A percentile compares a stretch with the other conserved stretches of the same genome.
These are phyloP conservation scores for Fusarium sacchari DNA, from an alignment of 2,329 filamentous ascomycete genomes.

Conservation along the genomic window DNA sequence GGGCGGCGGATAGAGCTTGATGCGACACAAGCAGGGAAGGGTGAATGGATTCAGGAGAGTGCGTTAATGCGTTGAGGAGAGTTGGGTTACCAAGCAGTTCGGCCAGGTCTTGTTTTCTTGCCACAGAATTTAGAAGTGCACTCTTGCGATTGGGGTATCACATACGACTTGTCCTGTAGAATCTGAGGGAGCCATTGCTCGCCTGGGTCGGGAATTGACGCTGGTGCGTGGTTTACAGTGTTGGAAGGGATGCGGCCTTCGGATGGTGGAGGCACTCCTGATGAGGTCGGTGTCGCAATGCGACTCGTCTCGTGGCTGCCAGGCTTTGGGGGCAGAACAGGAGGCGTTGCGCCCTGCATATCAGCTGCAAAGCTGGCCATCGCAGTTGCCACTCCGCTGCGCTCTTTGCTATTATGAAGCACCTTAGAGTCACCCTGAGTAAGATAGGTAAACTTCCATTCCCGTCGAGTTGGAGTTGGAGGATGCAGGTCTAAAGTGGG, in stretches of 20 bases:
- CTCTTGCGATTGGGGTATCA: conserved; percentile 23
- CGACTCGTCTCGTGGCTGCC: conserved; percentile 75
- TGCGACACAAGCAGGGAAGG: conserved; percentile 75
- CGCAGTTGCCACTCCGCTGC: background rate
- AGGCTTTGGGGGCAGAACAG: conserved; percentile 77
- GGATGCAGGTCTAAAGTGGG: conserved; percentile 20
- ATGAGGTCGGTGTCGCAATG: conserved; percentile 68
- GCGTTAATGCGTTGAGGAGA: conserved; percentile 79
- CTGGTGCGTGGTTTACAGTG: conserved; percentile 42
- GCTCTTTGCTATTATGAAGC: background rate
- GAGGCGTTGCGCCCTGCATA: conserved; percentile 57
- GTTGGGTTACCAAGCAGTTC: conserved; percentile 71
- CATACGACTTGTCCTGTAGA: conserved; percentile 84
- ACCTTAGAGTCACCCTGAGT: background rate
- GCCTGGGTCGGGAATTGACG: conserved; percentile 65
- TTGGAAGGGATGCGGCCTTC: conserved; percentile 41
- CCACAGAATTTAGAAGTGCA: conserved; percentile 20
- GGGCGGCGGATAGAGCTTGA: conserved; percentile 69
- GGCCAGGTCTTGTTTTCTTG: conserved; percentile 81
- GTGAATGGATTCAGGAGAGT: conserved; percentile 74
- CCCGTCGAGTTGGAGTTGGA: conserved; percentile 2
- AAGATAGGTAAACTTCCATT: background rate
- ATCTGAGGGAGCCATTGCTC: conserved; percentile 82
- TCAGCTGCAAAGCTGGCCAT: conserved; percentile 48
- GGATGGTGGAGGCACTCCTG: conserved; percentile 57